These are phyloP conservation scores for Aspergillus tanneri DNA, from an alignment of 2,329 filamentous ascomycete genomes.

Conservation along the genomic window DNA sequence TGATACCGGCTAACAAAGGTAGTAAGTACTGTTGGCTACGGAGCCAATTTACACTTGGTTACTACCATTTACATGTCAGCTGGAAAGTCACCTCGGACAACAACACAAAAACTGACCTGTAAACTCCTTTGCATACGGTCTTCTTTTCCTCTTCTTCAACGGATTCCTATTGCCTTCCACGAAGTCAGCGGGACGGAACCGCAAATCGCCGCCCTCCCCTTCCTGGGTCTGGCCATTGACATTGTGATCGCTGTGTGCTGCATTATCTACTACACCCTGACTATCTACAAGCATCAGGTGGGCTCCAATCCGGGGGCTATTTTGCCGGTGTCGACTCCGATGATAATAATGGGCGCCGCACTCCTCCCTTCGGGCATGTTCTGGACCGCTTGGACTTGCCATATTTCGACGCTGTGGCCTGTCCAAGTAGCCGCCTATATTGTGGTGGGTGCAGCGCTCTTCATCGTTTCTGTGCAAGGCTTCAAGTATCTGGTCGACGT, in stretches of 20 bases:
- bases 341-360: background rate
- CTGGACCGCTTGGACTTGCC: constrained; percentile 2
- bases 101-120: too few species aligned
- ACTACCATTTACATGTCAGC: constrained; percentile 46
- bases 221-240: constrained; percentile 48
- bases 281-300: constrained; percentile 28
- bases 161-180: constrained; percentile 40
- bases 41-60: too few species aligned
- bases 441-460: too few species aligned
- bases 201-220: constrained; percentile 47
- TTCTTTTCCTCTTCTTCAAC: constrained; percentile 34
- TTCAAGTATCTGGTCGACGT: constrained; percentile 72
- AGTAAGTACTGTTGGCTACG: too few species aligned
- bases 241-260: constrained; percentile 34
- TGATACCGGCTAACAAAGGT: too few species aligned
- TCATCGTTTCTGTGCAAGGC: constrained; percentile 68
- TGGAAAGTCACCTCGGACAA: too few species aligned
- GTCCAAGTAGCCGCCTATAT: too few species aligned
- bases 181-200: constrained; percentile 44
- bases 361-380: constrained; percentile 1
- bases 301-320: constrained; percentile 17
- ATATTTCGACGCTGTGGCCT: too few species aligned
- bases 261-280: constrained; percentile 35
- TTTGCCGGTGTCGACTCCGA: constrained; percentile 11
- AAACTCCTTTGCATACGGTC: constrained; percentile 33